A percentile compares a stretch with the other conserved stretches of the same genome.
Evolutionary conservation across 2,329 filamentous ascomycete genomes (phyloP).

Genomic region (Penicillium griseofulvum): DNA sequence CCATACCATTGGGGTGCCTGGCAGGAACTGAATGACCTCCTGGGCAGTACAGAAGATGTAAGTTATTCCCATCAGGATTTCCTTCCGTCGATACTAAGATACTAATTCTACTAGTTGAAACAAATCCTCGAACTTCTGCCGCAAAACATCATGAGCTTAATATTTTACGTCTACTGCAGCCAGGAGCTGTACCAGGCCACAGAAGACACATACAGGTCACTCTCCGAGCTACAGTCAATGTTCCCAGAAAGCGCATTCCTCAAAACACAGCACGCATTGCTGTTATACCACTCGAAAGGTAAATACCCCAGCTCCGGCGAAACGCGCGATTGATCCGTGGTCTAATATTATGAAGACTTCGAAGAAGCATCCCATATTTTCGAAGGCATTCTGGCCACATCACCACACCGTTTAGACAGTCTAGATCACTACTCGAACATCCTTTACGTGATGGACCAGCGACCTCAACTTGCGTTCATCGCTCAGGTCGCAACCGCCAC

Average conservation of each 20-base stretch:
- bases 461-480: slow-evolving; percentile 87
- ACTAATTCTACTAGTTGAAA: slow-evolving; percentile 58
- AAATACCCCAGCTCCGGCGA: background rate
- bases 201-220: slow-evolving; percentile 67
- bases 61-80: slow-evolving; percentile 34
- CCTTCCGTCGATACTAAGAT: slow-evolving; percentile 18
- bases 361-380: slow-evolving; percentile 63
- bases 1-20: slow-evolving; percentile 98
- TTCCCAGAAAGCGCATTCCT: slow-evolving; percentile 89
- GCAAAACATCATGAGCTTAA: slow-evolving; percentile 86
- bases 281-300: slow-evolving; percentile 83
- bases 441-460: slow-evolving; percentile 83
- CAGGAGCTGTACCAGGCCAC: slow-evolving; percentile 89
- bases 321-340: background rate
- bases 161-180: slow-evolving; percentile 88
- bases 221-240: slow-evolving; percentile 75
- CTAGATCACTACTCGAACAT: slow-evolving; percentile 98
- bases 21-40: slow-evolving; percentile 82
- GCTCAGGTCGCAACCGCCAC: slow-evolving; percentile 87
- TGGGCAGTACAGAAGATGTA: slow-evolving; percentile 78
- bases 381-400: slow-evolving; percentile 64
- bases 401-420: slow-evolving; percentile 73
- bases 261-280: slow-evolving; percentile 80
- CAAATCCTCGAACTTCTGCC: slow-evolving; percentile 71
- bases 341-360: slow-evolving; percentile 49